These are phyloP conservation scores for Termitomyces sp. DNA, from an alignment of 768 basidiomycete species.

Conservation along the genomic window DNA sequence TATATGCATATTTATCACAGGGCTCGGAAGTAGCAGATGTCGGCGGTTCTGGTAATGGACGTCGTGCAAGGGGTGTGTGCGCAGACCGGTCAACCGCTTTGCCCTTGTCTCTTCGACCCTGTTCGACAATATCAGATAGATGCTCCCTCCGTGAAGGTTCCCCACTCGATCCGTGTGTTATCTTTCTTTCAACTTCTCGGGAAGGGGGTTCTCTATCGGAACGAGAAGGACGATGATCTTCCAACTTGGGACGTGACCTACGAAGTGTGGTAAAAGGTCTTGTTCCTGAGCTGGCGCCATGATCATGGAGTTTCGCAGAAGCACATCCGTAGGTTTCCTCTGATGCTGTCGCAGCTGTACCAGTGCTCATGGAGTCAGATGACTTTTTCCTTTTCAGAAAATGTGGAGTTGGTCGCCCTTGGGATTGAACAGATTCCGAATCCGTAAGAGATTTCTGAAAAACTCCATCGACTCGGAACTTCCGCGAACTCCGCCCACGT, in stretches of 20 bases:
- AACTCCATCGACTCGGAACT: too few relatives aligned
- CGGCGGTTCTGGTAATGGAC: conserved; percentile 1
- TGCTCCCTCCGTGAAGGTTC: neutral
- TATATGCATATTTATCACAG: conserved; percentile 14
- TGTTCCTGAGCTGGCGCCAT: neutral
- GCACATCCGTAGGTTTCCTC: conserved; percentile 7
- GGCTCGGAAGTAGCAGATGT: conserved; percentile 5
- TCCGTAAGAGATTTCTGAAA: neutral
- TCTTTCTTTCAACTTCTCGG: conserved; percentile 1
- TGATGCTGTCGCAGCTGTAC: conserved; percentile 7
- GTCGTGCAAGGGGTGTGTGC: conserved; percentile 8
- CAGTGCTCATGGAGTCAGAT: conserved; percentile 10
- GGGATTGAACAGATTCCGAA: neutral
- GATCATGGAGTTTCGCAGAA: neutral
- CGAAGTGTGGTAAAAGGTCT: conserved; percentile 1
- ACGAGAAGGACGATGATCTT: neutral
- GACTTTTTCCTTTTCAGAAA: conserved; percentile 21
- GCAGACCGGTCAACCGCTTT: conserved; percentile 12
- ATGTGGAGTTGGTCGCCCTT: neutral
- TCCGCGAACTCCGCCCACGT: neutral
- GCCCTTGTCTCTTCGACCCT: conserved; percentile 18
- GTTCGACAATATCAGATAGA: neutral
- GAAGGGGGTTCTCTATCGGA: neutral
- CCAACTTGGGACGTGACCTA: conserved; percentile 5
- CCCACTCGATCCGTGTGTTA: neutral